Base-by-base conservation (phyloP, 75 land plant species). In the Isoetes taiwanensis region DNA sequence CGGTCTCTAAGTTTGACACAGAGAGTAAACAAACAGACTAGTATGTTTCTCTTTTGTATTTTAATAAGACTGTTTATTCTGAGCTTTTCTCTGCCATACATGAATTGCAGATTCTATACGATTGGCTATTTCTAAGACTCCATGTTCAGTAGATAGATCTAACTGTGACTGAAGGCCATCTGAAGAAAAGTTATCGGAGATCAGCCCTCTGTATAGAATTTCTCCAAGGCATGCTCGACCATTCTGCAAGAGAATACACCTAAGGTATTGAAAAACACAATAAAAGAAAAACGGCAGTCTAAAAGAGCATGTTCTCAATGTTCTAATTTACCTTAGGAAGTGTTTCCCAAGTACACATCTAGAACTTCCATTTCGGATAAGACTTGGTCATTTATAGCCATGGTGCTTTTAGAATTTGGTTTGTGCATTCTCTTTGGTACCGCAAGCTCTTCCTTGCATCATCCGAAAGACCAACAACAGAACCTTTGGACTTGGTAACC, bases 351-450 rank as follows among this genome's bases (percentile, higher is more conserved):
- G 57, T 90, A 90, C 61, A 50, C 65, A 14, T 80, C 82, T 27
- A 93, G 97, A n/a, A 90, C 66, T 34, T 86, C 82, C 93, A 86
- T 90, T 59, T 86, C 93, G 0, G 80, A 71, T 25, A 90, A 65
- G 6, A 86, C 75, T 43, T 86, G 87, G 38, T 79, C 80, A 65
- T 90, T 90, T 28, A 83, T 83, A 1, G 87, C 84, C 88, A 80
- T 76, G 29, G 88, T 82, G 93, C 97, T 70, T 86, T 90, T 0
- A 90, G 74, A 0, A 86, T 78, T 72, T 90, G 87, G 39, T 72
- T 83, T 3, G 81, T 78, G 40, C 71, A 66, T 0, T 90, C 87
- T 71, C 85, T 83, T 43, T 80, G 87, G 57, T 57, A 75, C 39
- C 64, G 84, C 21, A 90, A 61, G 67, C 70, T 72, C 64, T 66